phyloP scores from a whole-genome alignment of 805 yeast species.

The Aciculoconidium aculeatum region DNA sequence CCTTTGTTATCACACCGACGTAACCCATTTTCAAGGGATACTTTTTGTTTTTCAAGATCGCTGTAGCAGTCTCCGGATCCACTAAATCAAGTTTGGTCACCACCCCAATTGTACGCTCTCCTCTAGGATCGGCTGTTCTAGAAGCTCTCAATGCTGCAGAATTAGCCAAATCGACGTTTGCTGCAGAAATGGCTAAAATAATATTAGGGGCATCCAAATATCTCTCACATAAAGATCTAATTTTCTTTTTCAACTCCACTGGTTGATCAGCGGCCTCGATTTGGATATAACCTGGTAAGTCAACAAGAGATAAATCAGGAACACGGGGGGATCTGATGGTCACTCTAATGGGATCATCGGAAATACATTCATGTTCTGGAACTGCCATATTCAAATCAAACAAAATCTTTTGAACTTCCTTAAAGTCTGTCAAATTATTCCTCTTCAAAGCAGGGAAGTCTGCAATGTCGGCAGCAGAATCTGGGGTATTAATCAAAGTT shows the following conservation, averaged over 20 bases:
- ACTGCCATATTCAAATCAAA: conserved; percentile 90
- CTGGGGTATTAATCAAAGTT: conserved; percentile 84
- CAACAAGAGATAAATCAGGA: conserved; percentile 88
- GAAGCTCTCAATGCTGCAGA: conserved; percentile 92
- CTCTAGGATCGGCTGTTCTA: conserved; percentile 82
- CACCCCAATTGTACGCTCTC: conserved; percentile 95
- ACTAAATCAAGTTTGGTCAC: conserved; percentile 91
- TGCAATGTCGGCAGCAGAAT: conserved; percentile 73
- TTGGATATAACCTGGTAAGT: conserved; percentile 96
- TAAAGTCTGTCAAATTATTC: conserved; percentile 79
- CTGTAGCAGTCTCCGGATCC: conserved; percentile 64
- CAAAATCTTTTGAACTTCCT: conserved; percentile 81
- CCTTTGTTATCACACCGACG: conserved; percentile 92
- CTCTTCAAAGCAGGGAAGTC: conserved; percentile 89
- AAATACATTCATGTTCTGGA: conserved; percentile 76
- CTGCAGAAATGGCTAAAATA: conserved; percentile 92
- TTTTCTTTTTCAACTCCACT: conserved; percentile 67
- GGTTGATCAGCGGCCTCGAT: conserved; percentile 98
- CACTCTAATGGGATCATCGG: conserved; percentile 90
- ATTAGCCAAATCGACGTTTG: conserved; percentile 96
- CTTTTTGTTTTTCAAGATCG: conserved; percentile 64
- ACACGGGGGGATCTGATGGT: conserved; percentile 85
- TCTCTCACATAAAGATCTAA: conserved; percentile 72
- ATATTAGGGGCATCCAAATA: conserved; percentile 90
- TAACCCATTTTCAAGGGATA: conserved; percentile 96